Percentiles rank a stretch among this genome's conserved stretches.
Conservation (phyloP, 2,329 filamentous ascomycete genomes). For the Fulvia fulva region DNA sequence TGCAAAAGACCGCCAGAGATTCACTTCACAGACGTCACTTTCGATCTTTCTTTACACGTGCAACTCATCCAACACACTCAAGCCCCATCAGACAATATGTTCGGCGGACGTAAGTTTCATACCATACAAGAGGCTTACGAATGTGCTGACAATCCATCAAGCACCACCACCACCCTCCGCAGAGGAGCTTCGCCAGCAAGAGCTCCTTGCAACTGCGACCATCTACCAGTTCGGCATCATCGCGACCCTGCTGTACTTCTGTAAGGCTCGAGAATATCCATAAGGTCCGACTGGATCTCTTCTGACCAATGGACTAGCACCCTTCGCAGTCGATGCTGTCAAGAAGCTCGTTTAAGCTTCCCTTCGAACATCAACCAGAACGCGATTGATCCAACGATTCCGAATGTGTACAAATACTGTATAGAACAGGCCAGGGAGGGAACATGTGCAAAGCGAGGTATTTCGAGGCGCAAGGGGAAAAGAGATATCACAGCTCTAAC, state of each 20-base stretch:
- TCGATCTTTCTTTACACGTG: slow-evolving; percentile 1
- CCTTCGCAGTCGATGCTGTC: slow-evolving; percentile 53
- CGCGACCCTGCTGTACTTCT: slow-evolving; percentile 68
- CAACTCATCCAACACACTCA: background rate
- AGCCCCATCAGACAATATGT: slow-evolving; percentile 19
- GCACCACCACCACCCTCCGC: slow-evolving; percentile 66
- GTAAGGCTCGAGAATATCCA: slow-evolving; percentile 51
- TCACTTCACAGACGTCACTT: slow-evolving; percentile 2
- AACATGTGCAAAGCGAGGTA: no score
- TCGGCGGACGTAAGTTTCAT: slow-evolving; percentile 25
- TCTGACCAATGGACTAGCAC: slow-evolving; percentile 39
- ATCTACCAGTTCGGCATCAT: slow-evolving; percentile 64
- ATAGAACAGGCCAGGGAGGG: no score
- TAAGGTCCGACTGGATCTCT: no score
- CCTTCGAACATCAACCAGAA: no score
- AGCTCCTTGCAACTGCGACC: slow-evolving; percentile 63
- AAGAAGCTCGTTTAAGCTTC: slow-evolving; percentile 43
- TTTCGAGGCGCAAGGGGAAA: no score
- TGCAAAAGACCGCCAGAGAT: slow-evolving; percentile 3
- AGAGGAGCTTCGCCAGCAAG: slow-evolving; percentile 65
- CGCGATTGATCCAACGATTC: no score
- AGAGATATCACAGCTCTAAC: no score
- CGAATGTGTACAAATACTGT: no score
- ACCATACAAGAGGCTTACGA: slow-evolving; percentile 1
- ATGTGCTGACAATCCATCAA: slow-evolving; percentile 31